Conservation (phyloP, 2,329 filamentous ascomycete genomes). For the Pseudogymnoascus sp. region DNA sequence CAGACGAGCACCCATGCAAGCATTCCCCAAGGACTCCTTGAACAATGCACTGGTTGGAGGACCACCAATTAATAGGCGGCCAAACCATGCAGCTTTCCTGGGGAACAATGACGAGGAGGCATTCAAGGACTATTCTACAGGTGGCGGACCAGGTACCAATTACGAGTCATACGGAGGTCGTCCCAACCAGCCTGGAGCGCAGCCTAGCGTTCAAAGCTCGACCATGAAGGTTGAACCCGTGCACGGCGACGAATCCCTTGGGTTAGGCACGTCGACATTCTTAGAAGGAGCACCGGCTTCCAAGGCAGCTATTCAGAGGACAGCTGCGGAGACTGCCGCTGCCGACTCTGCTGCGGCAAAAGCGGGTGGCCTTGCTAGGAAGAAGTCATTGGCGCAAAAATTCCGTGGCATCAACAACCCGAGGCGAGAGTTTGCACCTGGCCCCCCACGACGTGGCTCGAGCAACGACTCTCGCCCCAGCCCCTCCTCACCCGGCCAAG, state of each 20-base stretch:
- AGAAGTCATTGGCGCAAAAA: conserved; percentile 90
- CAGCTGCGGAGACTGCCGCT: conserved; percentile 52
- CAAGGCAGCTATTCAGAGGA: conserved; percentile 65
- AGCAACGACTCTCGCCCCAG: conserved; percentile 45
- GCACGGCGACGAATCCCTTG: conserved; percentile 74
- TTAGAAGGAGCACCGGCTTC: conserved; percentile 87
- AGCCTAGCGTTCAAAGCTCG: conserved; percentile 55
- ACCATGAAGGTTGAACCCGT: conserved; percentile 59
- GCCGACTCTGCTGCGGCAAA: conserved; percentile 44
- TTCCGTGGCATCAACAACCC: conserved; percentile 74
- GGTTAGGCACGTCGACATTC: conserved; percentile 90
- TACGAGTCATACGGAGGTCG: conserved; percentile 35
- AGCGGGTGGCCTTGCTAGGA: conserved; percentile 59
- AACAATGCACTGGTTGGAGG: conserved; percentile 88
- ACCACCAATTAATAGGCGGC: conserved; percentile 70
- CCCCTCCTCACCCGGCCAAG: conserved; percentile 29
- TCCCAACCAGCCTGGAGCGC: conserved; percentile 30
- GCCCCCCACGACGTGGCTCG: conserved; percentile 48
- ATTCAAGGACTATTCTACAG: conserved; percentile 63
- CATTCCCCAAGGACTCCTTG: conserved; percentile 82
- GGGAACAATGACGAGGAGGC: conserved; percentile 73
- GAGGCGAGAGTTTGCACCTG: conserved; percentile 40
- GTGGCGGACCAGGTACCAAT: conserved; percentile 30
- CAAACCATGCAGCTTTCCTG: conserved; percentile 83
- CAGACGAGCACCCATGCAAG: conserved; percentile 84